Conservation (phyloP, 306 rosid genomes). For the Trifolium pratense region DNA sequence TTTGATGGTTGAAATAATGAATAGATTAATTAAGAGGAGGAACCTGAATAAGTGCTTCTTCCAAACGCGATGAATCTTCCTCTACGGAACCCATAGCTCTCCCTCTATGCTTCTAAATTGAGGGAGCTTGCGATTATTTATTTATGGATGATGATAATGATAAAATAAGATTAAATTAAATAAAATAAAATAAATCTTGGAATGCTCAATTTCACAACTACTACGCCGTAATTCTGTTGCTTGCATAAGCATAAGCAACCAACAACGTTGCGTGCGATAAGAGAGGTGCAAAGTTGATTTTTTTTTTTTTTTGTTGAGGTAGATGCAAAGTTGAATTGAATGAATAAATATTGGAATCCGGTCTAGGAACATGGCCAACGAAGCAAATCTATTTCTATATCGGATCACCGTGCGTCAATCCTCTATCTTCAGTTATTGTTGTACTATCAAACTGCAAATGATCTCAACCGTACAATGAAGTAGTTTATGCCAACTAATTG, state of each 20-base stretch:
- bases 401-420: too few relatives aligned
- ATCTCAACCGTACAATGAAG: neutral
- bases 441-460: too few relatives aligned
- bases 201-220: constrained; percentile 29
- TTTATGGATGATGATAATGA: neutral
- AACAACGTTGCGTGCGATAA: constrained; percentile 12
- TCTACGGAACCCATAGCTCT: constrained; percentile 52
- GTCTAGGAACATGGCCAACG: neutral
- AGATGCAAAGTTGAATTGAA: neutral
- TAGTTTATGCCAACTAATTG: neutral
- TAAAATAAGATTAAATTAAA: neutral
- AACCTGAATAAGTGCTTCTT: constrained; percentile 57
- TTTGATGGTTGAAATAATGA: too few relatives aligned
- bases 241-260: neutral
- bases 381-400: neutral
- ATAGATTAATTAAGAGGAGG: too few relatives aligned
- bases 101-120: neutral
- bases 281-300: neutral
- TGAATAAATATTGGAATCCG: neutral
- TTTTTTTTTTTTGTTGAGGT: too few relatives aligned
- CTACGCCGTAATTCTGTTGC: neutral
- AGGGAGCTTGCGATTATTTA: neutral
- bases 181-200: constrained; percentile 13
- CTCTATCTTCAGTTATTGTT: too few relatives aligned
- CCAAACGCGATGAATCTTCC: constrained; percentile 43